Evolutionary conservation across 2,329 filamentous ascomycete genomes (phyloP), one percentile per base, ranked within the genome.

Genomic region (Chalaropsis ovoidea): DNA sequence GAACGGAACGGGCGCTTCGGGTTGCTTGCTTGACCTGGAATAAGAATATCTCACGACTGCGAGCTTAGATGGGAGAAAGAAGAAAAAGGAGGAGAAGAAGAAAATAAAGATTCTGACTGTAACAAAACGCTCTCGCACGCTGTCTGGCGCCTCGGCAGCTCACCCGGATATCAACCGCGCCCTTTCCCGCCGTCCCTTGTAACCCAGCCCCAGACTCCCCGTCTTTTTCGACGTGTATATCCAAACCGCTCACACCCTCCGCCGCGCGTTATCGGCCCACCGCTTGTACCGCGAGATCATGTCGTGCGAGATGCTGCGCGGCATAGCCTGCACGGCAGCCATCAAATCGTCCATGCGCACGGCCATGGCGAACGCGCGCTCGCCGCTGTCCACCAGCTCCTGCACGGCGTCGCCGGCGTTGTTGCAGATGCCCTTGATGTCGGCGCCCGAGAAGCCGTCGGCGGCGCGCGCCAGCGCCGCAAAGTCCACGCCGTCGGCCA

Each of bases 371-470:
- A 58, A 67, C 7, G 62, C 61, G 19, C 66, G 41, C 61, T 64
- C 60, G n/a, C 66, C 66, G n/a, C 43, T 54, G 54, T 67, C 63
- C 7, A 67, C 61, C n/a, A 63, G 68, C 65, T 77, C 76, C 65
- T 76, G 73, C 13, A 79, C 80, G 4, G 76, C 74, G 63, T 76
- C 72, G 3, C 77, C 77, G 0, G 78, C 78, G 63, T 74, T 73
- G 42, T 77, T 75, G 70, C 81, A 82, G 2, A 83, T 78, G 3
- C 77, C 77, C 66, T 79, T 77, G 67, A 96, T 83, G 75, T 96
- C 93, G 0, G 92, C 91, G 1, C 92, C 92, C 1, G 90, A 94
- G 73, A 89, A 90, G 0, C 90, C 90, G 7, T 91, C 86, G 0
- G 88, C 88, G 60, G 77, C 74, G 17, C 73, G 72, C 4, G 89